These are phyloP conservation scores for Taxawa tesnikishii DNA, from an alignment of 2,329 filamentous ascomycete species.

Conservation along the genomic window DNA sequence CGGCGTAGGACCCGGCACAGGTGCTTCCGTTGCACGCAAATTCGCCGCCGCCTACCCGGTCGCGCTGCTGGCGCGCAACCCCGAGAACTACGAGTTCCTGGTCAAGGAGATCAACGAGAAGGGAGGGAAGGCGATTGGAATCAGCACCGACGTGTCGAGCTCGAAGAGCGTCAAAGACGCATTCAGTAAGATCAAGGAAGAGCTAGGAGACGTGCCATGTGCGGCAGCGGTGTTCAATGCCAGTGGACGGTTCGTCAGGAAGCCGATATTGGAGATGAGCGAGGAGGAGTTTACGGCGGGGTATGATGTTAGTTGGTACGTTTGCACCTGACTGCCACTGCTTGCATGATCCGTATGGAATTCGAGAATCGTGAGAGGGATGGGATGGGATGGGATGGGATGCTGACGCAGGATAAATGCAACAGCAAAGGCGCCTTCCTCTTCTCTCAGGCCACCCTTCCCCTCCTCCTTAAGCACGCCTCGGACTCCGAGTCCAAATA, in stretches of 20 bases:
- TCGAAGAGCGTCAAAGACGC: constrained; percentile 43
- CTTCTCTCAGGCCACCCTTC: constrained; percentile 62
- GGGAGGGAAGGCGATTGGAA: constrained; percentile 59
- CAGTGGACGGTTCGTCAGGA: constrained; percentile 43
- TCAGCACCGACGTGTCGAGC: constrained; percentile 53
- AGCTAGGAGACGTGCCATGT: constrained; percentile 36
- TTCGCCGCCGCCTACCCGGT: constrained; percentile 58
- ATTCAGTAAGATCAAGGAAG: constrained; percentile 48
- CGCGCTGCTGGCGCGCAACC: constrained; percentile 58
- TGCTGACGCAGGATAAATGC: background rate
- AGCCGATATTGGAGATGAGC: constrained; percentile 49
- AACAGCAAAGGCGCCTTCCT: constrained; percentile 57
- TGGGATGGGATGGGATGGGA: no score
- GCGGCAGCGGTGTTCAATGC: constrained; percentile 61
- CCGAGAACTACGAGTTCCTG: constrained; percentile 52
- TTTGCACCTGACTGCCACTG: constrained; percentile 4
- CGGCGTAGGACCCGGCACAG: constrained; percentile 62
- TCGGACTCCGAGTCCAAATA: constrained; percentile 34
- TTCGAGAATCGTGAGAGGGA: no score
- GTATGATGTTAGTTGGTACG: constrained; percentile 38
- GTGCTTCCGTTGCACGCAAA: constrained; percentile 46
- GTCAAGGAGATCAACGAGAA: constrained; percentile 54
- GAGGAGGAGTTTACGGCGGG: constrained; percentile 43
- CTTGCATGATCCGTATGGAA: background rate
- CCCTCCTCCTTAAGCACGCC: constrained; percentile 54